Base-by-base conservation (phyloP, 192 early-diverging fungal genomes). In the Coemansia sp. region DNA sequence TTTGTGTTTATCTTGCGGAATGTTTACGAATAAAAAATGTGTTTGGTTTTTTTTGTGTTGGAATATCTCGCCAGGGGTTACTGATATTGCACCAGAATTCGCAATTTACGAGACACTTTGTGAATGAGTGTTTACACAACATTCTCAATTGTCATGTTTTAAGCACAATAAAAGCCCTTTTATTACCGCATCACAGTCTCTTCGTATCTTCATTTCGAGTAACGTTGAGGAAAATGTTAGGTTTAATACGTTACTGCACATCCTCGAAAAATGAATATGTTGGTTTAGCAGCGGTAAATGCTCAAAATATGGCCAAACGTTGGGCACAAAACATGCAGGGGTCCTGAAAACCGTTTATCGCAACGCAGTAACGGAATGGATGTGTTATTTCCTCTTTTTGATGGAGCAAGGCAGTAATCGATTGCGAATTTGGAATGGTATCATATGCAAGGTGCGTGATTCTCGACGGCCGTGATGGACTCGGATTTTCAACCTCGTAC, bases 271-370 rank as follows among this genome's bases (percentile, higher is more conserved):
- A 11, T 26, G 51, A 53, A 6, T 21, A 53, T 26, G 8, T 26
- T 26, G 24, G 20, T 20, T n/a, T 49, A 20, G 6, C 20, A 20
- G 18, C 0, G 7, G 6, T 16, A 26, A 53, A 53, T 7, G 3
- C 6, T 18, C 11, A n/a, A 53, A 26, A 53, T 8, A 53, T 12
- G 23, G 7, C 9, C 51, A 53, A 53, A 53, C 51, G 51, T 53
- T 53, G 51, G 20, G 14, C 10, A 12, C 9, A 53, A 53, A 26
- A 14, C 23, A 53, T 53, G 57, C 0, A 59, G 35, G 57, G 34
- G 57, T 20, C 57, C 20, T 38, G 33, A n/a, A 59, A 59, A 59
- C 57, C 57, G 57, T 59, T 59, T 59, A 33, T 33, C n/a, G 57
- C 18, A 20, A 9, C 23, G n/a, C 57, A 59, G 57, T 59, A 59